Evolutionary conservation across 345 rosid species (phyloP).

Genomic region (Populus davidiana): DNA sequence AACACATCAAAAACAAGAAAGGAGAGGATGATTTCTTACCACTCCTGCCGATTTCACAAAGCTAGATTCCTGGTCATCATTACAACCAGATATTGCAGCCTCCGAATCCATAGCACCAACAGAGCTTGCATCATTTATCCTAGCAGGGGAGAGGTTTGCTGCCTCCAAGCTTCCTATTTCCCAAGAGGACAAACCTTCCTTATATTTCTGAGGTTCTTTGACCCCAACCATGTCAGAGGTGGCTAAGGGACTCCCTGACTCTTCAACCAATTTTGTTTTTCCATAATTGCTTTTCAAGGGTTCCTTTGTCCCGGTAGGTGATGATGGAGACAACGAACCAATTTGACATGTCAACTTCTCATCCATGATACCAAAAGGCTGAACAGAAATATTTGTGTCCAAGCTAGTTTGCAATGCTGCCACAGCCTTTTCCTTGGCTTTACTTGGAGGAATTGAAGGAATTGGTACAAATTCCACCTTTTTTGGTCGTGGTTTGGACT

Average conservation of each 20-base stretch:
- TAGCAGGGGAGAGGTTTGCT: not conserved
- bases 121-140: not conserved
- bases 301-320: not conserved
- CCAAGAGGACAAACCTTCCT: not conserved
- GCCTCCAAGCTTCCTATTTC: not conserved
- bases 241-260: no score
- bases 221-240: not conserved
- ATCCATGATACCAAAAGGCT: not conserved
- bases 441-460: conserved; percentile 10
- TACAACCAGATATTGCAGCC: not conserved
- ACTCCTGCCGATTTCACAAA: not conserved
- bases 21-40: not conserved
- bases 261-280: not conserved
- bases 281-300: not conserved
- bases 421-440: conserved; percentile 3
- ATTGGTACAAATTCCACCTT: conserved; percentile 6
- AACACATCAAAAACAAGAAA: not conserved
- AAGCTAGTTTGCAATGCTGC: not conserved
- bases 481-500: conserved; percentile 25
- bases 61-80: not conserved
- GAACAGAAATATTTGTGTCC: not conserved
- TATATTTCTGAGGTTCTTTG: not conserved
- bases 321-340: not conserved
- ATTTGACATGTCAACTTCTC: not conserved
- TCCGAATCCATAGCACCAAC: not conserved